Evolutionary conservation across 2,329 filamentous ascomycete species (phyloP).

Genomic region (Diaporthe longicolla): DNA sequence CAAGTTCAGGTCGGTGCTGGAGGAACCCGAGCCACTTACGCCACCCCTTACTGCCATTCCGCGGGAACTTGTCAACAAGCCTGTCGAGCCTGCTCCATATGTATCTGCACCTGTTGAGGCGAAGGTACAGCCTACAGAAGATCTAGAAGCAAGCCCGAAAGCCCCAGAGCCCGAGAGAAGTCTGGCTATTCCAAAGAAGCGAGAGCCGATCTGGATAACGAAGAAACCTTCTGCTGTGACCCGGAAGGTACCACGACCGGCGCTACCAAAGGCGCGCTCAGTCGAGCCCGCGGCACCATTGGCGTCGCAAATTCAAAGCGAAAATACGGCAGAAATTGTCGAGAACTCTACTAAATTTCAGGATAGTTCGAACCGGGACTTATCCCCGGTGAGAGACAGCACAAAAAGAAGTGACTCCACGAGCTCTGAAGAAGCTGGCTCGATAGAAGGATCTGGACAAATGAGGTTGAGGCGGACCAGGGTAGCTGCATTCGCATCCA

Average conservation of each 20-base stretch:
- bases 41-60: conserved; percentile 38
- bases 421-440: not conserved
- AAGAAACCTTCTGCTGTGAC: conserved; percentile 15
- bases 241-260: conserved; percentile 20
- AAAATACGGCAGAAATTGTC: not conserved
- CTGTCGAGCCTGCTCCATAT: not conserved
- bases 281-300: not conserved
- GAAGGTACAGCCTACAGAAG: not conserved
- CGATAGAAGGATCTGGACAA: conserved; percentile 41
- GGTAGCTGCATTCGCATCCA: conserved; percentile 42
- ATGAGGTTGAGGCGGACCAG: conserved; percentile 40
- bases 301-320: not conserved
- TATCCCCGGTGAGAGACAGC: not conserved
- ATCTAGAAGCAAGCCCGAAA: not conserved
- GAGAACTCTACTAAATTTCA: not conserved
- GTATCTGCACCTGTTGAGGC: not conserved
- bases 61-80: not conserved
- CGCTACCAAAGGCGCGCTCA: not conserved
- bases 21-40: conserved; percentile 37
- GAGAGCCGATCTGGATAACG: conserved; percentile 28
- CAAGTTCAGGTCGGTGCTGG: conserved; percentile 33
- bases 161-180: not conserved
- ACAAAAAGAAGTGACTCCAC: not conserved
- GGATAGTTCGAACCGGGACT: not conserved
- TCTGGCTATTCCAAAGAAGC: conserved; percentile 8